These are phyloP conservation scores for Jacaranda copaia DNA, from an alignment of 257 asterid species.

Conservation along the genomic window DNA sequence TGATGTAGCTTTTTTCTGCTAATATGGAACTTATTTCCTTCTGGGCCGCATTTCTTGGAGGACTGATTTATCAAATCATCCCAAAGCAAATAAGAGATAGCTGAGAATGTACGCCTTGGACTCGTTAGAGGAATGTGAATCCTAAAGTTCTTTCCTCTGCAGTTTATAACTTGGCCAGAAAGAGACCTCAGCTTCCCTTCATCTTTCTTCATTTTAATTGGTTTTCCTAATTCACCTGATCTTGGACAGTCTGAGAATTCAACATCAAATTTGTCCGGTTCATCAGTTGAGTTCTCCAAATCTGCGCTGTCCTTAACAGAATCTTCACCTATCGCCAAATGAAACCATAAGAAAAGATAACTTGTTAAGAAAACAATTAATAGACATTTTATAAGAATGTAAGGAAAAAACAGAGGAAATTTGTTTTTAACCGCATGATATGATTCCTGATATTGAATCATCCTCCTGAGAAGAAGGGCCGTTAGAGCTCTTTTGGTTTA, in stretches of 20 bases:
- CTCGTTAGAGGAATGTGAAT: constrained; percentile 83
- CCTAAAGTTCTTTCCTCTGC: constrained; percentile 68
- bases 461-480: constrained; percentile 63
- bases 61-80: constrained; percentile 78
- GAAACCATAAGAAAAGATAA: not conserved
- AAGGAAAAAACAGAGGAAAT: constrained; percentile 29
- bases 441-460: constrained; percentile 73
- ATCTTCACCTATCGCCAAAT: constrained; percentile 64
- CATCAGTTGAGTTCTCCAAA: constrained; percentile 46
- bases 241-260: constrained; percentile 46
- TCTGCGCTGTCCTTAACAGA: constrained; percentile 48
- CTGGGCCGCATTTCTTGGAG: constrained; percentile 70
- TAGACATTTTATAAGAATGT: not conserved
- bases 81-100: constrained; percentile 76
- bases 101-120: constrained; percentile 80
- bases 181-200: constrained; percentile 52
- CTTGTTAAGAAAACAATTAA: not conserved
- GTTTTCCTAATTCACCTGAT: constrained; percentile 51
- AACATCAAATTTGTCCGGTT: constrained; percentile 36
- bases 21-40: constrained; percentile 58
- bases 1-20: constrained; percentile 73
- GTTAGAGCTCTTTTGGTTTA: constrained; percentile 48
- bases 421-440: constrained; percentile 68
- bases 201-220: constrained; percentile 49
- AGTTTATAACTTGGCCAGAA: constrained; percentile 54